Base-by-base conservation (phyloP, 805 yeast species). In the Monosporozyma unispora region DNA sequence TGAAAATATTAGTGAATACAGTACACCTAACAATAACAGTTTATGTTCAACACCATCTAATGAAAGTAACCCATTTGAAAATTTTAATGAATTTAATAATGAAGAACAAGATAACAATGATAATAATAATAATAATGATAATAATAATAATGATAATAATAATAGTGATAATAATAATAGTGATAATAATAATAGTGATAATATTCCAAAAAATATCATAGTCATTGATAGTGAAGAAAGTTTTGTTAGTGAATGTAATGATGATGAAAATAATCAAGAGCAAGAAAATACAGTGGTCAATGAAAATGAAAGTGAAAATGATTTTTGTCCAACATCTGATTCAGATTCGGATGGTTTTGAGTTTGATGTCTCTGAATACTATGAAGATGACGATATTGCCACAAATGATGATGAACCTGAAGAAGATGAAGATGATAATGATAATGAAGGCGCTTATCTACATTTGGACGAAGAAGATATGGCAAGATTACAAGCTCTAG, bases 381-480 rank as follows among this genome's bases (percentile, higher is more conserved):
- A 53, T 25, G 51, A 52, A 39, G 51, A 48, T 27, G 45, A 45
- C 7, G 46, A 40, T 8, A 47, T 50, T 18, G 41, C 39, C 18
- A 35, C 44, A 28, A 18, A 44, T 21, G 40, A 27, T 46, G 48
- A 22, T 38, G 47, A 48, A 21, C 22, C 46, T 6, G 44, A 28
- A 0, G 14, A 18, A 3, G 46, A 44, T 10, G 42, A 45, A 3
- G 16, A n/a, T 5, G 18, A 8, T 9, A 37, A 31, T 3, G 40
- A 45, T 38, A 16, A 14, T 40, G 21, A 11, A n/a, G 45, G 40
- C 28, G 44, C 44, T 28, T 55, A 54, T 46, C 25, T 54, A 29
- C 58, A 55, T 40, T 40, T 50, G 14, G 53, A 52, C 18, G 59
- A 55, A 8, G 56, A 50, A 23, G 57, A 57, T n/a, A 25, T 48